phyloP scores from a whole-genome alignment of 2,329 filamentous ascomycete species.

The Penicillium verrucosum region DNA sequence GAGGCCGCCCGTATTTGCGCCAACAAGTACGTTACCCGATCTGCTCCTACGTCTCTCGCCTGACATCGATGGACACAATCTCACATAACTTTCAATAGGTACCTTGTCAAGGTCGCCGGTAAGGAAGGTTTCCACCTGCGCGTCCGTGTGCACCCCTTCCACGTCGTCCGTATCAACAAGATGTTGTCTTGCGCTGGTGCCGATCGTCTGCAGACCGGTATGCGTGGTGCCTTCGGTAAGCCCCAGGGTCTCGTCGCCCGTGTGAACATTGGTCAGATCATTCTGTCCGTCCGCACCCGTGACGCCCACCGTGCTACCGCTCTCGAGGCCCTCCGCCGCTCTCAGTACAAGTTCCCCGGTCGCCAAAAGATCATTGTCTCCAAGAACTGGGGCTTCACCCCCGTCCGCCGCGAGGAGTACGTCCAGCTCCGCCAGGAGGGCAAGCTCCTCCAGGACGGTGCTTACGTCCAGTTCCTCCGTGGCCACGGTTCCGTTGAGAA shows the following conservation, averaged over 20 bases:
- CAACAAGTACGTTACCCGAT: constrained; percentile 74
- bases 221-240: constrained; percentile 99
- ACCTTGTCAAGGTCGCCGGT: constrained; percentile 66
- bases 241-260: constrained; percentile 97
- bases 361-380: constrained; percentile 99
- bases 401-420: constrained; percentile 96
- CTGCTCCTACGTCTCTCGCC: neutral
- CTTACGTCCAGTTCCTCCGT: constrained; percentile 98
- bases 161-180: constrained; percentile 99
- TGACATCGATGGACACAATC: neutral
- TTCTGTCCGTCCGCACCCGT: constrained; percentile 95
- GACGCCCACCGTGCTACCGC: constrained; percentile 87
- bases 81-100: constrained; percentile 41
- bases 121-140: constrained; percentile 71
- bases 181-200: constrained; percentile 99
- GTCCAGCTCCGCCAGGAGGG: constrained; percentile 90
- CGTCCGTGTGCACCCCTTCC: constrained; percentile 92
- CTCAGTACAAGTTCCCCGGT: constrained; percentile 99
- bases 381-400: constrained; percentile 99
- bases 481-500: constrained; percentile 82
- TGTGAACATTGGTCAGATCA: constrained; percentile 99
- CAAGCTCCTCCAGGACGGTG: constrained; percentile 93
- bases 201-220: constrained; percentile 99
- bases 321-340: constrained; percentile 97
- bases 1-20: constrained; percentile 99